A percentile compares a stretch with the other conserved stretches of the same genome.
Conservation (phyloP, 2,329 filamentous ascomycete genomes). For the Pestalotiopsis fici region DNA sequence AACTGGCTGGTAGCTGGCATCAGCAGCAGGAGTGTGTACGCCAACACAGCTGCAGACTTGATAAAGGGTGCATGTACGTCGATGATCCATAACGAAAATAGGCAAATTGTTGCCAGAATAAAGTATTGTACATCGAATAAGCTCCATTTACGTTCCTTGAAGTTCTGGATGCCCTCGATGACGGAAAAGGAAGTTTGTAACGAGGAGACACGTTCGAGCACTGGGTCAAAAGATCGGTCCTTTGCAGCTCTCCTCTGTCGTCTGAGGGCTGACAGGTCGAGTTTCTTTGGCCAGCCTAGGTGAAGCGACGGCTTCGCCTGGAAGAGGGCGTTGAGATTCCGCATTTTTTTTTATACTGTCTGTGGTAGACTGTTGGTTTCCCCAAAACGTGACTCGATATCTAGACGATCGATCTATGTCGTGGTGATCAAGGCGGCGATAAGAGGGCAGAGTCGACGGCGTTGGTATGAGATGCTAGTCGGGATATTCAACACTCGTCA, state of each 20-base stretch:
- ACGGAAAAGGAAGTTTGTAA: slow-evolving; percentile 84
- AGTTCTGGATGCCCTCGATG: slow-evolving; percentile 71
- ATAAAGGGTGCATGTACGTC: slow-evolving; percentile 78
- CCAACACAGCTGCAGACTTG: slow-evolving; percentile 72
- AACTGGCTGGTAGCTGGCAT: slow-evolving; percentile 89
- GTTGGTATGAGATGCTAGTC: background rate
- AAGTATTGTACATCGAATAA: slow-evolving; percentile 85
- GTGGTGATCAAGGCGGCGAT: background rate
- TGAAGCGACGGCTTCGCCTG: slow-evolving; percentile 10
- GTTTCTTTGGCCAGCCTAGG: slow-evolving; percentile 11
- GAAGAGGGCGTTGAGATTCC: slow-evolving; percentile 7
- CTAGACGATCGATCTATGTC: background rate
- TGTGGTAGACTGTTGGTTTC: background rate
- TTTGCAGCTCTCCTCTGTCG: slow-evolving; percentile 11
- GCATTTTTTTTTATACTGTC: background rate
- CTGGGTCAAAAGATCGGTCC: slow-evolving; percentile 4
- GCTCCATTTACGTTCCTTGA: slow-evolving; percentile 79
- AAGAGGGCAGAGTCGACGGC: background rate
- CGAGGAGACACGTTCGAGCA: slow-evolving; percentile 64
- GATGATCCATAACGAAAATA: slow-evolving; percentile 78
- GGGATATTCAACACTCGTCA: background rate
- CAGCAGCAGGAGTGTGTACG: slow-evolving; percentile 69
- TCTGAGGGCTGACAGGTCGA: slow-evolving; percentile 5
- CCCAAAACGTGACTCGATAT: background rate
- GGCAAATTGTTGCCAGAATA: slow-evolving; percentile 69